A percentile compares a stretch with the other conserved stretches of the same genome.
phyloP scores from a whole-genome alignment of 2,329 filamentous ascomycete genomes.

The Fusarium robinianum region DNA sequence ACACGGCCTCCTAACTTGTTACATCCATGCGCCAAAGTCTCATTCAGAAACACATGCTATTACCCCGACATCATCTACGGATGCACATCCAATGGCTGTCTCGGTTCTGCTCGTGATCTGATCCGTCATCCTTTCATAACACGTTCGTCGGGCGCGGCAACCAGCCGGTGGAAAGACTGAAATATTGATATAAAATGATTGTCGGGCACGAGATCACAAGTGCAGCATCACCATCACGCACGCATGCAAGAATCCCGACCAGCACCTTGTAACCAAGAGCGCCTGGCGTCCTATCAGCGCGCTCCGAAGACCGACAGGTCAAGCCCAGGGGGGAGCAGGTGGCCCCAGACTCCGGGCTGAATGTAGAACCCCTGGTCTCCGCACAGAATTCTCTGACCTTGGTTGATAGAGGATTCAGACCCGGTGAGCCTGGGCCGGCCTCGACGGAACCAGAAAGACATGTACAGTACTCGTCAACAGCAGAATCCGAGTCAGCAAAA shows the following conservation, averaged over 20 bases:
- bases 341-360: slow-evolving; percentile 7
- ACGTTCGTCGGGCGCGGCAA: slow-evolving; percentile 15
- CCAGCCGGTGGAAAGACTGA: slow-evolving; percentile 3
- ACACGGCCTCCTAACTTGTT: no score
- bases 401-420: slow-evolving; percentile 10
- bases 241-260: slow-evolving; percentile 8
- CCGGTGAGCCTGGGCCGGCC: neutral
- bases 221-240: slow-evolving; percentile 22
- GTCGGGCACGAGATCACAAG: slow-evolving; percentile 20
- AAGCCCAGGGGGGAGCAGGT: slow-evolving; percentile 9
- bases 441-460: neutral
- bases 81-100: no score
- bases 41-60: no score
- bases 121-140: slow-evolving; percentile 11
- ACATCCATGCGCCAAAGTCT: no score
- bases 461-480: no score
- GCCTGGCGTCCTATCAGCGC: slow-evolving; percentile 12
- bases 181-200: slow-evolving; percentile 16
- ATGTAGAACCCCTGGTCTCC: slow-evolving; percentile 16
- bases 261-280: slow-evolving; percentile 1
- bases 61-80: slow-evolving; percentile 4
- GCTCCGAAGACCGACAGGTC: slow-evolving; percentile 8
- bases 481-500: no score
- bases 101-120: no score
- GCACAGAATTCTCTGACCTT: neutral